phyloP scores from a whole-genome alignment of 1,284 basidiomycete species.

The Malassezia arunalokei region DNA sequence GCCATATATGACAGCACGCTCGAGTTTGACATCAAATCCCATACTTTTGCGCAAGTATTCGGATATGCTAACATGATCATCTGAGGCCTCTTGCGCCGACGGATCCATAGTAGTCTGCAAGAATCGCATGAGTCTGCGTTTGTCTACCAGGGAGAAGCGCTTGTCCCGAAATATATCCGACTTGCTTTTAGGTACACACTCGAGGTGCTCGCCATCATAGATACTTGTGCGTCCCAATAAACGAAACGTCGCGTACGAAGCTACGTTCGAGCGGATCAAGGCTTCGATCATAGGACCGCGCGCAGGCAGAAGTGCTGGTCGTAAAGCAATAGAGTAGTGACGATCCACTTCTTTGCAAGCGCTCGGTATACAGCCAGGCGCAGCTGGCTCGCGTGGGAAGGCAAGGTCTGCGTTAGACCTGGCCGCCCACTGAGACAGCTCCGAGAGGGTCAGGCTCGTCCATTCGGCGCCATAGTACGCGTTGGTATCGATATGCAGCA shows the following conservation, averaged over 20 bases:
- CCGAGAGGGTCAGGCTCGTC: constrained; percentile 13
- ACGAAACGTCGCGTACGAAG: constrained; percentile 78
- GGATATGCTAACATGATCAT: background rate
- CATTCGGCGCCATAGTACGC: constrained; percentile 9
- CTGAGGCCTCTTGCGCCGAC: background rate
- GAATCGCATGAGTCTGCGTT: constrained; percentile 81
- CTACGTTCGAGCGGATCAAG: constrained; percentile 70
- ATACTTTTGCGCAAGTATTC: background rate
- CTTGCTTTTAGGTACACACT: constrained; percentile 69
- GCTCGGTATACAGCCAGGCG: background rate
- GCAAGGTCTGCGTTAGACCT: background rate
- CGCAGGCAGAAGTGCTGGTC: constrained; percentile 69
- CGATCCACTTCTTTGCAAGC: constrained; percentile 22
- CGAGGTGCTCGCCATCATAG: constrained; percentile 8
- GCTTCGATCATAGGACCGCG: constrained; percentile 67
- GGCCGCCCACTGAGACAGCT: constrained; percentile 5
- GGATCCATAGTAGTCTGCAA: constrained; percentile 32
- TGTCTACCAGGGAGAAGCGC: constrained; percentile 65
- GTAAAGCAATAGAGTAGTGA: constrained; percentile 72
- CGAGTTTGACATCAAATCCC: background rate
- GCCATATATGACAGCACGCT: constrained; percentile 31
- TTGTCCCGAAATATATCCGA: constrained; percentile 85
- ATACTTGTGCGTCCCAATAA: constrained; percentile 56
- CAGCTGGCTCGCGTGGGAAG: constrained; percentile 1
- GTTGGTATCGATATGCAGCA: constrained; percentile 7